Conservation (phyloP, 2,329 filamentous ascomycete species). For the Thyridium curvatum region DNA sequence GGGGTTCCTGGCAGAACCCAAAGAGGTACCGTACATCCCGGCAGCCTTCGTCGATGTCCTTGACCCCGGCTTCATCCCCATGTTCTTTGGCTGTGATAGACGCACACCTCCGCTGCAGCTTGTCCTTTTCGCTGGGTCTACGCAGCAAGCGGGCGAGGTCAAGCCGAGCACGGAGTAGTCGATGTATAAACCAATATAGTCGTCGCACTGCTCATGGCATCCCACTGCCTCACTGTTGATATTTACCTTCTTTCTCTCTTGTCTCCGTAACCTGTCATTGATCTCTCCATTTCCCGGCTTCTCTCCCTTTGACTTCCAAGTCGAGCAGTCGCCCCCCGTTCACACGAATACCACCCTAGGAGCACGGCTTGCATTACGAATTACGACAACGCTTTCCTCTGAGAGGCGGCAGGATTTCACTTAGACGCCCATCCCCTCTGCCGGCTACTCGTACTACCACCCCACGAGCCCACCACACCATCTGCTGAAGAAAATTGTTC, state of each 20-base stretch:
- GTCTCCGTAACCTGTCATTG: not conserved
- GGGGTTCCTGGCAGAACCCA: constrained; percentile 10
- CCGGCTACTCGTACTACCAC: constrained; percentile 2
- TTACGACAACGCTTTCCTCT: not conserved
- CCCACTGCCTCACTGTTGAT: not conserved
- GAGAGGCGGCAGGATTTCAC: not conserved
- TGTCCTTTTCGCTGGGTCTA: not conserved
- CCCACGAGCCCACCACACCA: not conserved
- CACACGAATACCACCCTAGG: not conserved
- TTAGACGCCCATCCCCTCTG: not conserved
- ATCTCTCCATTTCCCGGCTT: not conserved
- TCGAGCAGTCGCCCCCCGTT: not conserved
- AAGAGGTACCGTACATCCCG: too few species aligned
- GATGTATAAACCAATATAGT: constrained; percentile 1
- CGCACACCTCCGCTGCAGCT: constrained; percentile 11
- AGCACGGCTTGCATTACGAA: not conserved
- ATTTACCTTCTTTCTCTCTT: constrained; percentile 1
- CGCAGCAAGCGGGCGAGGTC: not conserved
- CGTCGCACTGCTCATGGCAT: not conserved
- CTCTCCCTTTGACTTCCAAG: not conserved
- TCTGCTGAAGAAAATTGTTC: too few species aligned
- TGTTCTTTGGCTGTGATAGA: constrained; percentile 16
- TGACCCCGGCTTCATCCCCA: constrained; percentile 11
- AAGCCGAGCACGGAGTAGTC: not conserved
- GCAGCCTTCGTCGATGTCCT: not conserved